These are phyloP conservation scores for Cystobasidium tubakii DNA, from an alignment of 768 basidiomycete species.

Conservation along the genomic window DNA sequence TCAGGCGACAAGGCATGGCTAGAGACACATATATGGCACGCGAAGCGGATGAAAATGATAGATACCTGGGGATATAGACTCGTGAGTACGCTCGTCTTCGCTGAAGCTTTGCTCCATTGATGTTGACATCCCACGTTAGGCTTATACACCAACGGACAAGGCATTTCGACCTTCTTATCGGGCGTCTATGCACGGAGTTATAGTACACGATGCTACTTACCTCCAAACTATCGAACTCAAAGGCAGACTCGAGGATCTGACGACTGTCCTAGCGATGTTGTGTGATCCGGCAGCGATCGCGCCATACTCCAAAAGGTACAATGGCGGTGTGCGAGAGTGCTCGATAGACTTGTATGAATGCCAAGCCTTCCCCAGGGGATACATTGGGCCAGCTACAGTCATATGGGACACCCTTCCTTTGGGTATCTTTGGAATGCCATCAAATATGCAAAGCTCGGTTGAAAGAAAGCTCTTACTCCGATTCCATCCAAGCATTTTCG, in stretches of 20 bases:
- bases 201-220: conserved; percentile 87
- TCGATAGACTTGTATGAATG: conserved; percentile 65
- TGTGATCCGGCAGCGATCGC: conserved; percentile 30
- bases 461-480: conserved; percentile 61
- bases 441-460: not conserved
- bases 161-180: conserved; percentile 85
- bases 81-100: conserved; percentile 56
- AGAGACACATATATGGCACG: conserved; percentile 94
- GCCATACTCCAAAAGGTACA: conserved; percentile 38
- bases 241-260: conserved; percentile 23
- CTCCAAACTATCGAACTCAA: conserved; percentile 39
- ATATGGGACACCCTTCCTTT: conserved; percentile 61
- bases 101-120: not conserved
- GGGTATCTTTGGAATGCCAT: not conserved
- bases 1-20: conserved; percentile 84
- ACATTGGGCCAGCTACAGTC: conserved; percentile 66
- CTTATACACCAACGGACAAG: conserved; percentile 82
- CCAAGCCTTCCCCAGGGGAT: conserved; percentile 61
- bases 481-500: conserved; percentile 63
- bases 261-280: conserved; percentile 16
- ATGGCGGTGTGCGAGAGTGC: conserved; percentile 60
- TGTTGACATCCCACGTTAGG: conserved; percentile 53
- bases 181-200: conserved; percentile 74
- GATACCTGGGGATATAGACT: conserved; percentile 86
- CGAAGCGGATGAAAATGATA: conserved; percentile 92